Conservation (phyloP, 2,329 filamentous ascomycete species). For the Xylogone sp. region DNA sequence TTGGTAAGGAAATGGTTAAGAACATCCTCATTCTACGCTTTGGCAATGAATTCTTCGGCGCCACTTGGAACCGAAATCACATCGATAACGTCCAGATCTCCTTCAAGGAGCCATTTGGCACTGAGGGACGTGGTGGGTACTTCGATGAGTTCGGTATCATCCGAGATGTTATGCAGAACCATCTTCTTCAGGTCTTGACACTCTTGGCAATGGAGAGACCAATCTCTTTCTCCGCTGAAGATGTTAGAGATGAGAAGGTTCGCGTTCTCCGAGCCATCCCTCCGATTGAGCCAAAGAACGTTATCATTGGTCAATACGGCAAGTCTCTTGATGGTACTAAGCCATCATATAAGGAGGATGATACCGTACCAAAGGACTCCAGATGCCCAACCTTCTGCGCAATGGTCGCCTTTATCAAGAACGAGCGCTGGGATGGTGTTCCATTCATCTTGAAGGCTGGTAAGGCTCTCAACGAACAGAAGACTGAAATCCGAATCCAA, state of each 20-base stretch:
- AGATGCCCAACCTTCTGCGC: conserved; percentile 98
- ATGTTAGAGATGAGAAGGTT: conserved; percentile 98
- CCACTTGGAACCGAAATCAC: conserved; percentile 98
- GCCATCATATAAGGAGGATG: conserved; percentile 97
- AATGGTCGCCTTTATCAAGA: conserved; percentile 97
- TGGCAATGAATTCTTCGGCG: conserved; percentile 97
- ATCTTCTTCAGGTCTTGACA: conserved; percentile 92
- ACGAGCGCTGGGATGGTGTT: conserved; percentile 98
- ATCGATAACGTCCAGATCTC: conserved; percentile 99
- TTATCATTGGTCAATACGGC: conserved; percentile 98
- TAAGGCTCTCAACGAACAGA: conserved; percentile 98
- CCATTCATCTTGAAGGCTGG: conserved; percentile 99
- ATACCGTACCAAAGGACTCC: conserved; percentile 95
- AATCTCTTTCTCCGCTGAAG: conserved; percentile 96
- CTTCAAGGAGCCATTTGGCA: conserved; percentile 99
- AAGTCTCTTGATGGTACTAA: conserved; percentile 94
- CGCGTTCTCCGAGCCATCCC: conserved; percentile 91
- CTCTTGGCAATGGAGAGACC: conserved; percentile 97
- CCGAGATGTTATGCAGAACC: conserved; percentile 99
- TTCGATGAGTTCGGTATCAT: conserved; percentile 99
- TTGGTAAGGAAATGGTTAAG: conserved; percentile 99
- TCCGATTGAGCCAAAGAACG: conserved; percentile 96
- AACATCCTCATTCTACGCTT: conserved; percentile 98
- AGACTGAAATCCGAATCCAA: conserved; percentile 98
- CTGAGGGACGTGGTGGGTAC: conserved; percentile 95